These are phyloP conservation scores for Hymenoscyphus fraxineus DNA, from an alignment of 2,329 filamentous ascomycete species.

Conservation along the genomic window DNA sequence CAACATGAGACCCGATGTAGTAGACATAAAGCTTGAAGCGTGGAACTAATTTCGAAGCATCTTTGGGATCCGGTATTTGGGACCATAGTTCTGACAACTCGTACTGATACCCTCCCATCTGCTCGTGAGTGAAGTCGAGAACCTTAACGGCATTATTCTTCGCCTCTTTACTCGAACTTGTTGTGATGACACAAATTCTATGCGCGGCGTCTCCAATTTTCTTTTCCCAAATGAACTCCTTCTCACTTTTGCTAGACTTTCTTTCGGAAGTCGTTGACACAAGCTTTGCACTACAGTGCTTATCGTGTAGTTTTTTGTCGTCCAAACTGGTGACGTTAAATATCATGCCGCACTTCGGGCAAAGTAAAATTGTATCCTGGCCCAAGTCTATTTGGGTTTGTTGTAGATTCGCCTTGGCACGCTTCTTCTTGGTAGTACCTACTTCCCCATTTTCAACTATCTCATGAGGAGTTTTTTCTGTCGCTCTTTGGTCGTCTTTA, in stretches of 20 bases:
- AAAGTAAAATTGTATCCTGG: conserved; percentile 10
- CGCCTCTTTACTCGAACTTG: not conserved
- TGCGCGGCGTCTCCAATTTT: not conserved
- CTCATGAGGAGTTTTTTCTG: not conserved
- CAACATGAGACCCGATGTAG: conserved; percentile 14
- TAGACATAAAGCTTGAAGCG: conserved; percentile 26
- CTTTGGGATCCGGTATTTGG: conserved; percentile 13
- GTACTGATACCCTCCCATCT: conserved; percentile 8
- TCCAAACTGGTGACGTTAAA: conserved; percentile 16
- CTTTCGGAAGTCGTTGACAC: not conserved
- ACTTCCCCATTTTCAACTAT: not conserved
- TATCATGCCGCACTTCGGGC: conserved; percentile 19
- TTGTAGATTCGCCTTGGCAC: not conserved
- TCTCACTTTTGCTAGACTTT: not conserved
- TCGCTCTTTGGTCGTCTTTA: not conserved
- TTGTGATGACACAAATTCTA: conserved; percentile 6
- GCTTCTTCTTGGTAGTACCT: not conserved
- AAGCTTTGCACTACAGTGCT: not conserved
- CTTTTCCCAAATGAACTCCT: conserved; percentile 9
- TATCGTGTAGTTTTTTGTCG: conserved; percentile 16
- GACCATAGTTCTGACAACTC: conserved; percentile 10
- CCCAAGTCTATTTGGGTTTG: conserved; percentile 20
- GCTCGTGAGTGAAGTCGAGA: conserved; percentile 3
- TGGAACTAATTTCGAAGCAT: conserved; percentile 12
- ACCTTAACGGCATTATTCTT: conserved; percentile 8